Conservation (phyloP, 2,329 filamentous ascomycete genomes). For the Fusarium tuaranense region DNA sequence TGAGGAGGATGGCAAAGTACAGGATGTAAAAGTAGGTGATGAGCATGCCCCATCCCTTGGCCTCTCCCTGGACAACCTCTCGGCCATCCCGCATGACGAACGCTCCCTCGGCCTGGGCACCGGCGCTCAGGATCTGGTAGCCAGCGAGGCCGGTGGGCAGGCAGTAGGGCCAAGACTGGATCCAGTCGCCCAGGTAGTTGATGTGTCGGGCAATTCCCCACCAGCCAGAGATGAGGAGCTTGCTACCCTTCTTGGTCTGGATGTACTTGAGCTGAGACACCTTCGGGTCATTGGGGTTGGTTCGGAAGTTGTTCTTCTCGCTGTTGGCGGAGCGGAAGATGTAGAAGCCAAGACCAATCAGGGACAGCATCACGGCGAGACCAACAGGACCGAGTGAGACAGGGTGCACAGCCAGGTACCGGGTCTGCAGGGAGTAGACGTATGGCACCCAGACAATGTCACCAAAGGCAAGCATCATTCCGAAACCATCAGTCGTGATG, state of each 20-base stretch:
- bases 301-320: constrained; percentile 95
- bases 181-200: constrained; percentile 96
- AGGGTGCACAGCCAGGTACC: constrained; percentile 87
- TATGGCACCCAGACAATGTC: constrained; percentile 95
- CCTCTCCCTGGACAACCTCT: constrained; percentile 77
- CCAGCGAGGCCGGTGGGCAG: constrained; percentile 88
- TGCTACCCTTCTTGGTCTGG: constrained; percentile 83
- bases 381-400: constrained; percentile 79
- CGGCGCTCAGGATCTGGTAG: constrained; percentile 75
- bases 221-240: constrained; percentile 88
- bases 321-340: constrained; percentile 96
- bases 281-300: constrained; percentile 82
- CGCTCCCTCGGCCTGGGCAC: constrained; percentile 62
- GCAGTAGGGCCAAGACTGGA: constrained; percentile 91
- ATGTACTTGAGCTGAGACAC: constrained; percentile 88
- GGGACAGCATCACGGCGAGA: constrained; percentile 71
- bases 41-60: constrained; percentile 85
- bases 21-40: constrained; percentile 95
- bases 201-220: constrained; percentile 94
- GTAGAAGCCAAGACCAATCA: constrained; percentile 81
- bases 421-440: constrained; percentile 84
- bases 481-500: constrained; percentile 92
- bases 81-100: constrained; percentile 70
- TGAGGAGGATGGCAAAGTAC: constrained; percentile 88
- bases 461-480: constrained; percentile 94